Conservation (phyloP, 2,329 filamentous ascomycete genomes). For the Coleophoma crateriformis region DNA sequence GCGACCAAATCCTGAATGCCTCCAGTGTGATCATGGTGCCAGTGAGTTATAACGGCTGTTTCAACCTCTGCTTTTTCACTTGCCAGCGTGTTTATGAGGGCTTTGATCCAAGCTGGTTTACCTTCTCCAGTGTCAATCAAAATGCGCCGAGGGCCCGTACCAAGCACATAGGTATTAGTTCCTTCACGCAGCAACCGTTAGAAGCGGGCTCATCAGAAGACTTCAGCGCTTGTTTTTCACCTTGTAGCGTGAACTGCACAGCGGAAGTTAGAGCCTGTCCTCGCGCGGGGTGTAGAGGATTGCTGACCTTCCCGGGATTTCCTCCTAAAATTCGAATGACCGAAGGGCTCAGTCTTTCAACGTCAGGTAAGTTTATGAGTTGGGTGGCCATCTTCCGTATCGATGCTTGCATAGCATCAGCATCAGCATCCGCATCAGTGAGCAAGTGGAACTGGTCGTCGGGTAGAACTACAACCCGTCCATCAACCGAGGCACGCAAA, state of each 20-base stretch:
- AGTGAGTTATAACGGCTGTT: constrained; percentile 78
- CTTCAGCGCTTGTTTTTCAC: constrained; percentile 24
- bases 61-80: constrained; percentile 64
- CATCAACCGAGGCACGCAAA: too few species aligned
- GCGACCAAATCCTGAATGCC: constrained; percentile 66
- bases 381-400: constrained; percentile 23
- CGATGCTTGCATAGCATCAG: not conserved
- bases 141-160: constrained; percentile 65
- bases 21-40: constrained; percentile 82
- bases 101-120: constrained; percentile 61
- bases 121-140: constrained; percentile 89
- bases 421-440: too few species aligned
- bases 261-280: not conserved
- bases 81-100: constrained; percentile 58
- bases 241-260: constrained; percentile 55
- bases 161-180: constrained; percentile 93
- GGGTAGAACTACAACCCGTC: too few species aligned
- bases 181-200: constrained; percentile 40
- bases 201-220: too few species aligned
- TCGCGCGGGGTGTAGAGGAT: not conserved
- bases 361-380: constrained; percentile 48
- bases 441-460: too few species aligned
- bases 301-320: constrained; percentile 77
- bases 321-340: constrained; percentile 83
- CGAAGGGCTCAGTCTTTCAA: constrained; percentile 71